These are phyloP conservation scores for Diatrype stigma DNA, from an alignment of 2,329 filamentous ascomycete genomes.

Conservation along the genomic window DNA sequence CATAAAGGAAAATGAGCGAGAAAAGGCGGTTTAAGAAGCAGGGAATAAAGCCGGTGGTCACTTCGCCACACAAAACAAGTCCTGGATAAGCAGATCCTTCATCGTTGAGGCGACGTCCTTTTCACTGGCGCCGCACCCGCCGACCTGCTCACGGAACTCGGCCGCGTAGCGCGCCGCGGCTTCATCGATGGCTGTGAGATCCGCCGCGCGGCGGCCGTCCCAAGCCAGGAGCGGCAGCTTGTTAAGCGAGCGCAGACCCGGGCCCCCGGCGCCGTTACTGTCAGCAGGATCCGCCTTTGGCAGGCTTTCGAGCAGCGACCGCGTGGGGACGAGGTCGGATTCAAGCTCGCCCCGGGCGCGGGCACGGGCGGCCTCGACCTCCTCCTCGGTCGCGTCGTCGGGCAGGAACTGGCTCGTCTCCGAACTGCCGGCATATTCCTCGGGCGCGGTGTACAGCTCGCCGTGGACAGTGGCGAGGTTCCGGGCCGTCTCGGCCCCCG, in stretches of 20 bases:
- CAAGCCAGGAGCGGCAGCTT: constrained; percentile 59
- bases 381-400: constrained; percentile 22
- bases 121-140: constrained; percentile 52
- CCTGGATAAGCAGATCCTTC: constrained; percentile 40
- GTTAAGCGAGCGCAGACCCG: constrained; percentile 38
- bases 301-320: constrained; percentile 45
- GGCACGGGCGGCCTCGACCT: constrained; percentile 21
- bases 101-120: constrained; percentile 14
- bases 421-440: constrained; percentile 50
- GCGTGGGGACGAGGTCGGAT: constrained; percentile 38
- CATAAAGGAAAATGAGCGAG: background rate
- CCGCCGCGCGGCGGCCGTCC: constrained; percentile 54
- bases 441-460: constrained; percentile 68
- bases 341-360: constrained; percentile 21
- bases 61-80: constrained; percentile 59
- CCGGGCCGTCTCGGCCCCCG: constrained; percentile 50
- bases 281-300: too few species aligned
- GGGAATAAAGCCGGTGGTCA: background rate
- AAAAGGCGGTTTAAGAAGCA: background rate
- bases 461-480: constrained; percentile 70
- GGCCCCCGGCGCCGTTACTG: too few species aligned
- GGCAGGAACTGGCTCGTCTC: constrained; percentile 17
- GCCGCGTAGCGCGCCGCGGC: constrained; percentile 49
- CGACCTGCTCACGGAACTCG: constrained; percentile 60
- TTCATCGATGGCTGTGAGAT: constrained; percentile 35